Evolutionary conservation across 441 rosid species (phyloP), one percentile per base, ranked within the genome.

Genomic region (Rhodomyrtus psidioides): DNA sequence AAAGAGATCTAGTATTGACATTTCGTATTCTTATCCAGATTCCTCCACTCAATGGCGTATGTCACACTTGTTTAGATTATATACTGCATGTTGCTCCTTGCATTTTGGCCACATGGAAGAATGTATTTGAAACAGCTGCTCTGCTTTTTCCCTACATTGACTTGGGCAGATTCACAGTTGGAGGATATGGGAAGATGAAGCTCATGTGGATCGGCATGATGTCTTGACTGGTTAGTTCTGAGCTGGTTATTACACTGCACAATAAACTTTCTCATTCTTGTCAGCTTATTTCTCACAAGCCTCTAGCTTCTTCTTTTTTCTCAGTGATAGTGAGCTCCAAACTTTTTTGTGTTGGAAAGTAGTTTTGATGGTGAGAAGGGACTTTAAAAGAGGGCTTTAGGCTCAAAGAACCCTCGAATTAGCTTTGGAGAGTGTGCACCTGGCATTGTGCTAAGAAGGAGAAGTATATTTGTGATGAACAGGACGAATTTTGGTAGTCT

Each of bases 161-260:
- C 85, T 87, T 90, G 57, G 85, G 55, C 92, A 96, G 99, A 92
- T 95, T 88, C 98, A 93, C 89, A 91, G 97, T 89, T 96, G 99
- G 99, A 94, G 95, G 87, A 89, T 74, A 28, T 96, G 99, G 98
- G 99, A 96, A 90, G 96, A 93, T 44, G 94, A 91, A 89, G 98
- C 98, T 91, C 97, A 84, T 86, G 88, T 79, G 93, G 98, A 94
- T 85, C 89, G 89, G 55, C 93, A 91, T 84, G 93, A 91, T 90
- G 86, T 85, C 82, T 89, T 93, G 89, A 88, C 91, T 87, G 97
- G 99, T 95, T 89, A 90, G 91, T 86, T 58, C 60, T 53, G 82
- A 82, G 56, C 55, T 55, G 58, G 26, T 53, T 51, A 82, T 51
- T 23, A 53, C 44, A 30, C 55, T 54, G 46, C 39, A 54, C 60